Evolutionary conservation across 2,329 filamentous ascomycete genomes (phyloP).

Genomic region (Drechslera avenae): DNA sequence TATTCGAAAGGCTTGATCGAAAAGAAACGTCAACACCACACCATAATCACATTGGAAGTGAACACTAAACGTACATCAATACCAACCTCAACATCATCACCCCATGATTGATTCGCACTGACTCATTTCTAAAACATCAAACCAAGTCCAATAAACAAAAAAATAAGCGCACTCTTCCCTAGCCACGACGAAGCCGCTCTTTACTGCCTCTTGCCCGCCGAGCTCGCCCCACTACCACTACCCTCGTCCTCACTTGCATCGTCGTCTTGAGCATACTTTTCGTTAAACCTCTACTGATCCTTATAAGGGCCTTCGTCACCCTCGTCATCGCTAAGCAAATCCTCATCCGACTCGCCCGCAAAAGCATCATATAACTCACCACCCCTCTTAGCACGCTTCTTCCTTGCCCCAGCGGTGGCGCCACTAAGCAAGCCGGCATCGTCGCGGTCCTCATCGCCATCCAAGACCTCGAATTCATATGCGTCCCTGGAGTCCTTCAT

Average conservation of each 20-base stretch:
- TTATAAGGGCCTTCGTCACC: slow-evolving; percentile 45
- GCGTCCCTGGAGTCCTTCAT: slow-evolving; percentile 76
- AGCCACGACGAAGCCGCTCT: neutral
- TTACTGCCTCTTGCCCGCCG: slow-evolving; percentile 35
- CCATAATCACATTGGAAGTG: neutral
- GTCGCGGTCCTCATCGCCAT: slow-evolving; percentile 72
- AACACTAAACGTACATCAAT: no score
- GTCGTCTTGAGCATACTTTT: slow-evolving; percentile 40
- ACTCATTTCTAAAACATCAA: neutral
- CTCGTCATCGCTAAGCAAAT: slow-evolving; percentile 58
- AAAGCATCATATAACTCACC: slow-evolving; percentile 98
- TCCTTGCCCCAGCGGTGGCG: slow-evolving; percentile 40
- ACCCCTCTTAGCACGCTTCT: slow-evolving; percentile 65
- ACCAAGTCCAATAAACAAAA: neutral
- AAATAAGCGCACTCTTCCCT: neutral
- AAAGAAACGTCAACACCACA: neutral
- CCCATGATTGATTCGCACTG: slow-evolving; percentile 20
- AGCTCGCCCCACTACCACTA: slow-evolving; percentile 27
- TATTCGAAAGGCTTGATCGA: no score
- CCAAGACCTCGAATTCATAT: slow-evolving; percentile 93
- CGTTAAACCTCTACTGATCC: slow-evolving; percentile 39
- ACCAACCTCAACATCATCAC: slow-evolving; percentile 25
- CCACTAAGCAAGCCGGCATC: slow-evolving; percentile 55
- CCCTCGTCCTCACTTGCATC: slow-evolving; percentile 33
- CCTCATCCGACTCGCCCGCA: slow-evolving; percentile 86